These are phyloP conservation scores for Aspergillus terreus DNA, from an alignment of 2,329 filamentous ascomycete species.

Conservation along the genomic window DNA sequence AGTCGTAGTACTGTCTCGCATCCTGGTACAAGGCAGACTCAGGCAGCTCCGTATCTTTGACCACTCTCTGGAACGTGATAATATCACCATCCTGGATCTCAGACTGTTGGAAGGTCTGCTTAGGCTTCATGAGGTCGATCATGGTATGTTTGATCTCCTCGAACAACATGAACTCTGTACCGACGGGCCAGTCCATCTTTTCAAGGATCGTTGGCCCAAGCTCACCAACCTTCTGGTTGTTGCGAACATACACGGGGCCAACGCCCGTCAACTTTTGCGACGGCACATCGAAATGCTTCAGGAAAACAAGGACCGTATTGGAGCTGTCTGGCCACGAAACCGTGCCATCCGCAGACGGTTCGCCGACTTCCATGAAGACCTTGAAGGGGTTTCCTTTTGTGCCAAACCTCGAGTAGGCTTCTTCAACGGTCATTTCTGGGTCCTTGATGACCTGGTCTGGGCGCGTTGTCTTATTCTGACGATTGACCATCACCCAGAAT, in stretches of 20 bases:
- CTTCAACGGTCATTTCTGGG: constrained; percentile 70
- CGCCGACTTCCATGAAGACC: constrained; percentile 79
- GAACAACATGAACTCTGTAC: constrained; percentile 69
- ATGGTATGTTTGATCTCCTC: constrained; percentile 98
- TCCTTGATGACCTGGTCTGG: constrained; percentile 86
- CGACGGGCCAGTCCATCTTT: constrained; percentile 82
- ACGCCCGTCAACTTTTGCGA: constrained; percentile 71
- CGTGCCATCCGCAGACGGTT: constrained; percentile 66
- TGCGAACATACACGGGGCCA: constrained; percentile 81
- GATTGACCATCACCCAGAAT: constrained; percentile 96
- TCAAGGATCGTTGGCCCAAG: constrained; percentile 72
- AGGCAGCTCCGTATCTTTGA: constrained; percentile 41
- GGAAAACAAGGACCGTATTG: constrained; percentile 72
- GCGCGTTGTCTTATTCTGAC: constrained; percentile 93
- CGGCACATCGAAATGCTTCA: constrained; percentile 86
- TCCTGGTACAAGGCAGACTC: constrained; percentile 56
- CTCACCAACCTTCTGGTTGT: constrained; percentile 83
- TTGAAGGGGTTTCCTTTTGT: constrained; percentile 67
- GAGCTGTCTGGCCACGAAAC: constrained; percentile 61
- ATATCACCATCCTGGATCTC: constrained; percentile 98
- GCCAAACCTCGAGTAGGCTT: constrained; percentile 65
- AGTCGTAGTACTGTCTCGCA: constrained; percentile 87
- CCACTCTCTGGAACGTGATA: constrained; percentile 79
- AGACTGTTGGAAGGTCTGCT: constrained; percentile 81
- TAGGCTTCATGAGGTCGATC: constrained; percentile 92